Base-by-base conservation (phyloP, 1,284 basidiomycete species). In the Apiotrichum laibachii region DNA sequence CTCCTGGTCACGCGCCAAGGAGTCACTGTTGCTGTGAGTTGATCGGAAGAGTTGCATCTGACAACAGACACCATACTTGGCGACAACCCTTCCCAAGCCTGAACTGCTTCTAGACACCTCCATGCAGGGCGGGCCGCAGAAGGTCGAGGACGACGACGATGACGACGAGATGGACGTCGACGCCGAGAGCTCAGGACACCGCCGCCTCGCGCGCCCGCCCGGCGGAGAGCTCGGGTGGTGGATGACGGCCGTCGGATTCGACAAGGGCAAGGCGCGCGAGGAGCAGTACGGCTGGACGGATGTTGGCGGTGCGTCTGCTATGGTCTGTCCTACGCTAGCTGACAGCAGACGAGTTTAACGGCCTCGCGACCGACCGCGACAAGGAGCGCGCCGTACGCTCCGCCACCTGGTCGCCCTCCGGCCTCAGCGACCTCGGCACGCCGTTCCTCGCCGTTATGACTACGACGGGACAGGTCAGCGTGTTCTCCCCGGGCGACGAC, bases 321-420 rank as follows among this genome's bases (percentile, higher is more conserved):
- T 12, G 19, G 51, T n/a, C n/a, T n/a, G n/a, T n/a, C n/a, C n/a
- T 21, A 3, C 18, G 2, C 11, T 33, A 2, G 46, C 62, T 60
- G 35, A 57, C 33, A 6, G 33, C 47, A 75, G 72, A 73, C 35
- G 69, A 70, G 56, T 56, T 55, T 12, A 68, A 57, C 5, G 63
- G 61, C 9, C 45, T 69, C 2, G 15, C 69, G 2, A 49, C 52
- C 1, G 67, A 71, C n/a, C 46, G 54, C 1, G 67, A 71, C n/a
- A 68, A 63, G 31, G 69, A 71, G 22, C 45, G 64, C 3, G 50
- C 56, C 15, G 55, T 68, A 2, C 62, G 67, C 50, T 47, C 60
- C 15, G 71, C 70, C 12, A 59, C 68, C 1, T 77, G 75, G 75
- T 75, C 72, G 7, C 72, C 75, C 0, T 71, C 73, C 0, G 72